Evolutionary conservation across 1,284 basidiomycete species (phyloP).

Genomic region (Pulveroboletus sp.): DNA sequence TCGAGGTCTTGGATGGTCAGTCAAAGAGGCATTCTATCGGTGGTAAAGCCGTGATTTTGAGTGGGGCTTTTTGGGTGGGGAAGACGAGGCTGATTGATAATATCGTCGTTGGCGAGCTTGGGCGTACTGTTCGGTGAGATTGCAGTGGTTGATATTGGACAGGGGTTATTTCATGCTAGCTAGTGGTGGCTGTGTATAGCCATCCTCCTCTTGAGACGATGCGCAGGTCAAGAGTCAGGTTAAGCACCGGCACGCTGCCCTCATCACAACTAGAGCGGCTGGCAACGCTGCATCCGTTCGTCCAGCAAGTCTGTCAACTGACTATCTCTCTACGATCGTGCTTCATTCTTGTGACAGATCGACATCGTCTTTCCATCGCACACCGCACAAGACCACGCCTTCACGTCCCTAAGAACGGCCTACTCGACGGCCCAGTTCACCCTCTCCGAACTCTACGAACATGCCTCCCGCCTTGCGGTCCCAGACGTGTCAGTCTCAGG

Average conservation of each 20-base stretch:
- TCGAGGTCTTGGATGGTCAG: conserved; percentile 56
- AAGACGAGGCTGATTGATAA: conserved; percentile 94
- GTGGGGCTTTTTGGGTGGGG: conserved; percentile 88
- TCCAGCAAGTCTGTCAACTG: conserved; percentile 46
- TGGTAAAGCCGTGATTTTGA: conserved; percentile 66
- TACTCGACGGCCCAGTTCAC: conserved; percentile 46
- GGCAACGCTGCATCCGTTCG: conserved; percentile 50
- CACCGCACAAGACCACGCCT: conserved; percentile 36
- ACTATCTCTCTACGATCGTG: not conserved
- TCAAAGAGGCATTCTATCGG: conserved; percentile 24
- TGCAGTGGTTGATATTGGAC: not conserved
- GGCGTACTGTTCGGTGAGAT: not conserved
- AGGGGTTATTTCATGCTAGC: conserved; percentile 1
- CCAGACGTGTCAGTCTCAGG: conserved; percentile 19
- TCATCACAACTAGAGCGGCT: conserved; percentile 37
- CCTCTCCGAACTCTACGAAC: conserved; percentile 45
- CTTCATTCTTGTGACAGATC: conserved; percentile 42
- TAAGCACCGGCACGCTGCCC: conserved; percentile 35
- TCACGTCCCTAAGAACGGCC: conserved; percentile 42
- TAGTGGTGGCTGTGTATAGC: conserved; percentile 14
- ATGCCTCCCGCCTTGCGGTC: conserved; percentile 24
- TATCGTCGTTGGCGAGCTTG: conserved; percentile 41
- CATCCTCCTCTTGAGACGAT: conserved; percentile 4
- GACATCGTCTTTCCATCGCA: conserved; percentile 55
- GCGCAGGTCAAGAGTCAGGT: conserved; percentile 18